Conservation (phyloP, 2,329 filamentous ascomycete genomes). For the Hawksworthiomyces lignivorus region DNA sequence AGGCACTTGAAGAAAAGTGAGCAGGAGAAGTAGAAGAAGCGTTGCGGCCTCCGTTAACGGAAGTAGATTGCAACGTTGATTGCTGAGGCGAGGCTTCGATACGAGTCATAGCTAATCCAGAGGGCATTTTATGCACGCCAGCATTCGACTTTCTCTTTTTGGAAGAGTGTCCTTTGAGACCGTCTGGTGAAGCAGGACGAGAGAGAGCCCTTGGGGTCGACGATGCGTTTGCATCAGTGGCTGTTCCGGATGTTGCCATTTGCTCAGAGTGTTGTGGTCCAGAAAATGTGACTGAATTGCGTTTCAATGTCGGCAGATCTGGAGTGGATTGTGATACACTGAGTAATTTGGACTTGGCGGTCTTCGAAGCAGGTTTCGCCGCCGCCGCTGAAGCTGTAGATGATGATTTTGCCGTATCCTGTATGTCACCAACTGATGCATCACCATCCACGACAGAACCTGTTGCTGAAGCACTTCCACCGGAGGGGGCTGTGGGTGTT, state of each 20-base stretch:
- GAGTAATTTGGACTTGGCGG: slow-evolving; percentile 34
- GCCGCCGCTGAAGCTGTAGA: slow-evolving; percentile 6
- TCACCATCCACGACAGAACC: slow-evolving; percentile 11
- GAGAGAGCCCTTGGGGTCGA: slow-evolving; percentile 52
- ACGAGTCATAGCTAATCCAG: slow-evolving; percentile 72
- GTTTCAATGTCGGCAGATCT: slow-evolving; percentile 54
- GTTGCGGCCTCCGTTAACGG: slow-evolving; percentile 18
- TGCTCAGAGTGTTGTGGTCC: slow-evolving; percentile 1
- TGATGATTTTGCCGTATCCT: slow-evolving; percentile 3
- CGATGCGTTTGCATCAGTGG: slow-evolving; percentile 35
- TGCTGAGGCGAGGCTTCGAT: slow-evolving; percentile 52
- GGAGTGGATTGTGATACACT: slow-evolving; percentile 53
- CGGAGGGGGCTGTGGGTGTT: slow-evolving; percentile 41
- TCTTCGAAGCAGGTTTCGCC: slow-evolving; percentile 21
- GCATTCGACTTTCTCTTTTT: slow-evolving; percentile 78
- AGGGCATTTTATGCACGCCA: slow-evolving; percentile 58
- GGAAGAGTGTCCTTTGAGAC: slow-evolving; percentile 54
- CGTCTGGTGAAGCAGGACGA: slow-evolving; percentile 63
- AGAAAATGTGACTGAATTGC: slow-evolving; percentile 32
- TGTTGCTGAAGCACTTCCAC: slow-evolving; percentile 2
- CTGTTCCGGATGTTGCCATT: not conserved
- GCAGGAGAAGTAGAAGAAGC: slow-evolving; percentile 30
- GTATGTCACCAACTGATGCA: slow-evolving; percentile 6
- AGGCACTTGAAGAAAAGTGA: slow-evolving; percentile 43
- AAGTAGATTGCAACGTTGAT: slow-evolving; percentile 27